A percentile compares a stretch with the other conserved stretches of the same genome.
These are phyloP conservation scores for Paramecium caudatum DNA, from an alignment of 73 alveolate species.

Conservation along the genomic window DNA sequence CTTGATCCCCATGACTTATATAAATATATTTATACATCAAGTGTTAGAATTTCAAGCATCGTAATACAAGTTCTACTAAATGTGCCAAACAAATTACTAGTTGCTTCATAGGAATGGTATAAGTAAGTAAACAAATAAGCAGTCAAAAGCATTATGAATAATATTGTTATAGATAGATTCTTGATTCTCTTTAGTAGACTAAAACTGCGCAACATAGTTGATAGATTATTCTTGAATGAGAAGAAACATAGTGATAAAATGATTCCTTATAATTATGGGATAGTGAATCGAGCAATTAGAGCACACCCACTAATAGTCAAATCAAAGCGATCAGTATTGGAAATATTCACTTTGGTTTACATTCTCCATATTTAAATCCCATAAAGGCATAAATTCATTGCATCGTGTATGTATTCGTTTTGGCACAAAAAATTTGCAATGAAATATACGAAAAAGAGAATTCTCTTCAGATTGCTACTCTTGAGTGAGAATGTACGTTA, in stretches of 20 bases:
- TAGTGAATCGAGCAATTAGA: conserved; percentile 24
- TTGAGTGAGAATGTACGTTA: too few species aligned
- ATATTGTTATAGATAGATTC: conserved; percentile 38
- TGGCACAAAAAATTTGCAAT: too few species aligned
- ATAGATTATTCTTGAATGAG: conserved; percentile 25
- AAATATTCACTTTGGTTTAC: too few species aligned
- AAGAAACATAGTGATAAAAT: conserved; percentile 53
- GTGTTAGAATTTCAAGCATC: conserved; percentile 21
- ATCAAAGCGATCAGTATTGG: conserved; percentile 48
- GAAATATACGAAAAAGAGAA: too few species aligned
- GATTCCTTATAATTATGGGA: conserved; percentile 9
- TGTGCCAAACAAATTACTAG: not conserved
- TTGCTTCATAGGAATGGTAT: not conserved
- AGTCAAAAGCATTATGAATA: conserved; percentile 13
- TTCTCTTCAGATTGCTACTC: too few species aligned
- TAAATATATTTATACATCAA: conserved; percentile 23
- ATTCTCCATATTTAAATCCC: too few species aligned
- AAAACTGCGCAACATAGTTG: not conserved
- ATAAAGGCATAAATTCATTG: too few species aligned
- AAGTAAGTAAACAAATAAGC: conserved; percentile 55
- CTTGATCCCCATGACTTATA: conserved; percentile 61
- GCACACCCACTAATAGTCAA: conserved; percentile 35
- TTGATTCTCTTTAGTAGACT: conserved; percentile 14
- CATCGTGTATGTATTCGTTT: too few species aligned
- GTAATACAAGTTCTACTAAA: conserved; percentile 42